A percentile compares a stretch with the other conserved stretches of the same genome.
phyloP scores from a whole-genome alignment of 2,329 filamentous ascomycete species.

The Fusarium sambucinum region DNA sequence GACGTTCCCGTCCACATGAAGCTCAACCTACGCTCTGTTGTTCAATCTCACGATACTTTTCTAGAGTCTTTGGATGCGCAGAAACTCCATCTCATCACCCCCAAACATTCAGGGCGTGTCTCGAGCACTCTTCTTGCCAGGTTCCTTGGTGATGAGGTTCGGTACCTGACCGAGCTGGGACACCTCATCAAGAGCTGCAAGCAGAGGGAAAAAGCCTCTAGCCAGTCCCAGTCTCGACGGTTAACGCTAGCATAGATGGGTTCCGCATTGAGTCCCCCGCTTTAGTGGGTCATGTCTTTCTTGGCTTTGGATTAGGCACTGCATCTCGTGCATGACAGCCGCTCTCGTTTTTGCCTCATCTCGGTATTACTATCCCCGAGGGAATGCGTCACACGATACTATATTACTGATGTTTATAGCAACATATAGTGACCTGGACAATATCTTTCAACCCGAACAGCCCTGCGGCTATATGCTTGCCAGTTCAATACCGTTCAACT shows the following conservation, averaged over 20 bases:
- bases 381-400: constrained; percentile 9
- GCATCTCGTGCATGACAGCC: constrained; percentile 31
- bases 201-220: constrained; percentile 32
- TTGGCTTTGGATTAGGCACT: constrained; percentile 27
- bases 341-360: constrained; percentile 32
- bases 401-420: not conserved
- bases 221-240: constrained; percentile 42
- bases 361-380: constrained; percentile 42
- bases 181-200: constrained; percentile 40
- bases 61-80: constrained; percentile 25
- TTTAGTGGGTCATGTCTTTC: constrained; percentile 31
- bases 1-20: constrained; percentile 31
- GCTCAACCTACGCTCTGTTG: constrained; percentile 28
- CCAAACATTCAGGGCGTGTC: constrained; percentile 38
- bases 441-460: not conserved
- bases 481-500: too few relatives aligned
- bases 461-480: not conserved
- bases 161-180: constrained; percentile 48
- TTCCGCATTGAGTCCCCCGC: constrained; percentile 35
- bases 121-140: constrained; percentile 37
- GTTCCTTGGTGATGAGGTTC: constrained; percentile 36
- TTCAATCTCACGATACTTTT: constrained; percentile 36
- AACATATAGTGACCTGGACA: not conserved
- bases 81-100: constrained; percentile 13
- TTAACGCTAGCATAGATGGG: constrained; percentile 39